These are phyloP conservation scores for Penicillium sp. DNA, from an alignment of 2,329 filamentous ascomycete species.

Conservation along the genomic window DNA sequence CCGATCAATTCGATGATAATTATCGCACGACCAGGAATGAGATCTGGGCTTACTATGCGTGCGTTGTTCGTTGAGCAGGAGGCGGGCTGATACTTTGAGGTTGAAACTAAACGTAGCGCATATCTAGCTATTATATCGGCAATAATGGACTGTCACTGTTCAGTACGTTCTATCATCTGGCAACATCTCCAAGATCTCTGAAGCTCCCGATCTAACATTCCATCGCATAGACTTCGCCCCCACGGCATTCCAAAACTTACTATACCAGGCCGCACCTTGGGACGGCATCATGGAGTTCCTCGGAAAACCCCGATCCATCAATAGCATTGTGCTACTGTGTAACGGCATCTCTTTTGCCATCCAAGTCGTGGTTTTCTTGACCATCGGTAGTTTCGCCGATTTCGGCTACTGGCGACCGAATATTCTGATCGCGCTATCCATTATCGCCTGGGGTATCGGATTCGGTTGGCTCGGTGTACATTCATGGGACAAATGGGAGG, in stretches of 20 bases:
- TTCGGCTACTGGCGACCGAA: constrained; percentile 68
- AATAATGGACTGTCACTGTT: constrained; percentile 67
- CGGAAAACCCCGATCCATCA: constrained; percentile 62
- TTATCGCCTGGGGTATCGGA: constrained; percentile 66
- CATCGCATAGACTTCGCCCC: constrained; percentile 59
- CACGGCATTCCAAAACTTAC: constrained; percentile 67
- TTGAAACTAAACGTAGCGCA: constrained; percentile 26
- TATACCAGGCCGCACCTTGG: constrained; percentile 64
- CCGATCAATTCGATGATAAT: constrained; percentile 59
- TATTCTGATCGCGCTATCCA: constrained; percentile 64
- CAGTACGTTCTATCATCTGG: constrained; percentile 44
- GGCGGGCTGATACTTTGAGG: not conserved
- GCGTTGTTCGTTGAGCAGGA: constrained; percentile 27
- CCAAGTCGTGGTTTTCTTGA: constrained; percentile 59
- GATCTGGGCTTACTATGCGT: constrained; percentile 62
- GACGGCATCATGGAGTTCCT: constrained; percentile 59
- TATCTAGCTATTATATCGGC: constrained; percentile 64
- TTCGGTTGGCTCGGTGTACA: constrained; percentile 72
- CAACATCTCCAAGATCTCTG: not conserved
- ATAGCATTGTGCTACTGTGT: constrained; percentile 66
- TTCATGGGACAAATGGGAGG: constrained; percentile 62
- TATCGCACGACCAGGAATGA: constrained; percentile 58
- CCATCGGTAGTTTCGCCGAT: constrained; percentile 58
- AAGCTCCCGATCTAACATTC: constrained; percentile 5
- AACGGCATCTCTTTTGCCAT: constrained; percentile 72